Evolutionary conservation across 2,329 filamentous ascomycete genomes (phyloP), one percentile per base, ranked within the genome.

Genomic region (Pseudocercospora crystallina): DNA sequence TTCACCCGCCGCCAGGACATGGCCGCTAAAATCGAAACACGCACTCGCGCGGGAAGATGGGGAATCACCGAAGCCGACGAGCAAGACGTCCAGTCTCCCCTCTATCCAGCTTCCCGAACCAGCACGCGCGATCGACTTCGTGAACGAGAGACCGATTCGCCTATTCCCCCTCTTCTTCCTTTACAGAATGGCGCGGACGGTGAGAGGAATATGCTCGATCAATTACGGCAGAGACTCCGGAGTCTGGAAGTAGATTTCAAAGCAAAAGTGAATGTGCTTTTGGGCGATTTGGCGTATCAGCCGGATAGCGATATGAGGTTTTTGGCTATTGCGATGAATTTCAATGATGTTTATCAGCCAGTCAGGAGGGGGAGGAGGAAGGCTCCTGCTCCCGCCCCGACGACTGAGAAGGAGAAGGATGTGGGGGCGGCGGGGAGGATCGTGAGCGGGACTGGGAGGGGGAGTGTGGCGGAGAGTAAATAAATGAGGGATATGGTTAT

Each of bases 321-420:
- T 76, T 74, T 99, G 59, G 94, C 90, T 34, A 90, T 97, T 40
- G 89, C 94, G 35, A 97, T 99, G 90, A 99, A 97, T 73, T 99
- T 97, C 72, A 99, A 99, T 71, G 92, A 97, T 68, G 88, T 95
- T 20, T 97, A 97, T 71, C 82, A 89, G 71, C 88, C 89, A 11
- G 81, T 85, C 38, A 79, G 84, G 63, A 81, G 85, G 68, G 84
- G 84, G 72, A 64, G 56, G 30, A 42, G 51, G 50, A 53, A 53
- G 34, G 34, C 40, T 14, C 33, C 50, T 17, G 34, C 40, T 14
- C 33, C 50, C 32, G 32, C 20, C 11, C 44, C 39, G 40, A 26
- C 33, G 30, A 32, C 14, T 5, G 47, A 43, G n/a, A 43, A 43
- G 47, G 59, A 60, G 34, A 61, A 49, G 51, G 51, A n/a, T 17